These are phyloP conservation scores for Phytophthora multivora DNA, from an alignment of 352 stramenopile genomes.

Conservation along the genomic window DNA sequence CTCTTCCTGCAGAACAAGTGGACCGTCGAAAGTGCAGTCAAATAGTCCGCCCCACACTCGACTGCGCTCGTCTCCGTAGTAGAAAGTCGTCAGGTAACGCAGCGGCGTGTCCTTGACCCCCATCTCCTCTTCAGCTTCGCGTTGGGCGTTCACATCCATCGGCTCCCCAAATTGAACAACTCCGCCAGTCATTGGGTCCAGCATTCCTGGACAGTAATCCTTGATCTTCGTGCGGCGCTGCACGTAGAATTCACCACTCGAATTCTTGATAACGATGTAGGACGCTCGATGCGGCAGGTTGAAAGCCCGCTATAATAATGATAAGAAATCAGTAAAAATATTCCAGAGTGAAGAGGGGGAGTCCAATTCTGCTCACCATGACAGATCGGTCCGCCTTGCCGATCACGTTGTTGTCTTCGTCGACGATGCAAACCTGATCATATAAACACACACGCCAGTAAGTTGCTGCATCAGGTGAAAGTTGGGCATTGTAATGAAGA, in stretches of 20 bases:
- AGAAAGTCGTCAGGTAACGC: conserved; percentile 61
- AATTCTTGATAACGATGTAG: conserved; percentile 89
- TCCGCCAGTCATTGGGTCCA: conserved; percentile 84
- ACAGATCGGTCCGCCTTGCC: conserved; percentile 81
- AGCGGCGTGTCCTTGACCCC: conserved; percentile 68
- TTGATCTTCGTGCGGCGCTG: conserved; percentile 88
- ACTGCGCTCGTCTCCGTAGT: conserved; percentile 65
- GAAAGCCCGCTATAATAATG: conserved; percentile 56
- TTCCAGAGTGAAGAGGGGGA: not conserved
- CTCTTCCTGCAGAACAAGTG: conserved; percentile 66
- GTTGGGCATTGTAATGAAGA: not conserved
- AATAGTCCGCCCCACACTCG: conserved; percentile 82
- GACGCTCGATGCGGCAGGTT: conserved; percentile 84
- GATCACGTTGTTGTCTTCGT: conserved; percentile 80
- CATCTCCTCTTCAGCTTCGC: conserved; percentile 88
- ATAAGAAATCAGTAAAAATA: not conserved
- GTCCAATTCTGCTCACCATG: conserved; percentile 50
- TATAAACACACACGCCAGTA: not conserved
- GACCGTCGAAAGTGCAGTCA: conserved; percentile 75
- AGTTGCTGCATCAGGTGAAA: not conserved
- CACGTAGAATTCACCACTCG: conserved; percentile 80
- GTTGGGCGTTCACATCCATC: conserved; percentile 65
- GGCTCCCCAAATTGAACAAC: conserved; percentile 82
- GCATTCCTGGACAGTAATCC: conserved; percentile 87
- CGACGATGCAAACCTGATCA: conserved; percentile 82